A percentile compares a stretch with the other conserved stretches of the same genome.
These are phyloP conservation scores for Saccharomycopsis guyanensis DNA, from an alignment of 805 yeast species.

Conservation along the genomic window DNA sequence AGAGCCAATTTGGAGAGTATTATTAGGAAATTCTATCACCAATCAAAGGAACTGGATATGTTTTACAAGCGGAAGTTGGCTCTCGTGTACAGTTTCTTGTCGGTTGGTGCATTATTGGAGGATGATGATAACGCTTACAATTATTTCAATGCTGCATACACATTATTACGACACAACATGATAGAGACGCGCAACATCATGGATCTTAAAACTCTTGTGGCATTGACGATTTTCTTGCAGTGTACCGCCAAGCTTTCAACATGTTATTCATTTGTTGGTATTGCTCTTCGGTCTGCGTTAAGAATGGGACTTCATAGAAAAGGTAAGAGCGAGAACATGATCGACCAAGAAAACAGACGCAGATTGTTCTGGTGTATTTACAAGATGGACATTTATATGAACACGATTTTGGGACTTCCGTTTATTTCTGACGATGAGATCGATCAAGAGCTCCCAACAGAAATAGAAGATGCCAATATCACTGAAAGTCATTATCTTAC, in stretches of 20 bases:
- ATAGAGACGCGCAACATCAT: constrained; percentile 21
- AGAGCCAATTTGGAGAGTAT: constrained; percentile 29
- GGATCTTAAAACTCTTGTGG: constrained; percentile 49
- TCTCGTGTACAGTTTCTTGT: constrained; percentile 76
- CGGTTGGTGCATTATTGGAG: constrained; percentile 72
- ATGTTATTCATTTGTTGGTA: constrained; percentile 84
- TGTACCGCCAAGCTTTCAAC: constrained; percentile 83
- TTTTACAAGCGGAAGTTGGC: constrained; percentile 50
- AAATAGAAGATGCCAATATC: constrained; percentile 80
- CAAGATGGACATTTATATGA: constrained; percentile 85
- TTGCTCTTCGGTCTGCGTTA: constrained; percentile 74
- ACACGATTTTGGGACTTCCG: constrained; percentile 82
- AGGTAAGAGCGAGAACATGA: constrained; percentile 56
- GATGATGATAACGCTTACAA: constrained; percentile 18
- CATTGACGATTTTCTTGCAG: constrained; percentile 79
- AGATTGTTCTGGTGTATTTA: constrained; percentile 84
- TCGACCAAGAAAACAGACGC: constrained; percentile 76
- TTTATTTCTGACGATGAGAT: constrained; percentile 69
- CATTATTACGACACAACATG: constrained; percentile 14
- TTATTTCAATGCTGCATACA: constrained; percentile 20
- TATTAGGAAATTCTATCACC: constrained; percentile 14
- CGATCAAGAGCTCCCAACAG: constrained; percentile 81
- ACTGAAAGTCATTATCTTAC: constrained; percentile 51
- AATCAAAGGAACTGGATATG: neutral
- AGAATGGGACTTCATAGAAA: constrained; percentile 80